Conservation (phyloP, 257 asterid genomes). For the Solanum chiquidenum region DNA sequence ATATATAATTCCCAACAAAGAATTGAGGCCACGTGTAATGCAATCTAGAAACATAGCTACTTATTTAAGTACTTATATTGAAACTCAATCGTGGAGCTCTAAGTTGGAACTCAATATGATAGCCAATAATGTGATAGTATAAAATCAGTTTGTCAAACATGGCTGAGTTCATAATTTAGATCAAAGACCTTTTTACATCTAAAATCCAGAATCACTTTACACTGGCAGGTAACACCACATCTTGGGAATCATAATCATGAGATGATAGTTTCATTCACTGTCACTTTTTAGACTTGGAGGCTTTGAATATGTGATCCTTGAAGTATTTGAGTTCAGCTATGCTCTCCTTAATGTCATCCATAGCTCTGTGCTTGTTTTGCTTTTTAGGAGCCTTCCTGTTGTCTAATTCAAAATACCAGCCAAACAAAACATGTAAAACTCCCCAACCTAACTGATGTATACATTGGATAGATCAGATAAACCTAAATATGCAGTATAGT, state of each 20-base stretch:
- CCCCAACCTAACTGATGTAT: neutral
- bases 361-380: constrained; percentile 74
- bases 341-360: constrained; percentile 94
- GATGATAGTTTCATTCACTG: neutral
- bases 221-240: neutral
- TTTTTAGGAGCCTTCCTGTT: constrained; percentile 70
- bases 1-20: too few relatives aligned
- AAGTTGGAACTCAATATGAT: neutral
- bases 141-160: neutral
- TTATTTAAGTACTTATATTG: too few relatives aligned
- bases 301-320: constrained; percentile 71
- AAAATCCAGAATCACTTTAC: neutral
- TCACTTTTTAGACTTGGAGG: constrained; percentile 37
- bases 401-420: constrained; percentile 21
- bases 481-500: neutral
- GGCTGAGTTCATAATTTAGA: neutral
- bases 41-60: too few relatives aligned
- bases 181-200: neutral
- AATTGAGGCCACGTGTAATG: too few relatives aligned
- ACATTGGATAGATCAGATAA: neutral
- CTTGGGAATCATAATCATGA: neutral
- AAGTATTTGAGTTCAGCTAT: constrained; percentile 70
- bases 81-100: too few relatives aligned
- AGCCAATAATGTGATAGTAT: neutral
- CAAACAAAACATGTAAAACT: neutral